Percentiles rank a stretch among this genome's conserved stretches.
Evolutionary conservation across 495 filamentous ascomycete species (phyloP).

Genomic region (Glutinoglossum americanum): DNA sequence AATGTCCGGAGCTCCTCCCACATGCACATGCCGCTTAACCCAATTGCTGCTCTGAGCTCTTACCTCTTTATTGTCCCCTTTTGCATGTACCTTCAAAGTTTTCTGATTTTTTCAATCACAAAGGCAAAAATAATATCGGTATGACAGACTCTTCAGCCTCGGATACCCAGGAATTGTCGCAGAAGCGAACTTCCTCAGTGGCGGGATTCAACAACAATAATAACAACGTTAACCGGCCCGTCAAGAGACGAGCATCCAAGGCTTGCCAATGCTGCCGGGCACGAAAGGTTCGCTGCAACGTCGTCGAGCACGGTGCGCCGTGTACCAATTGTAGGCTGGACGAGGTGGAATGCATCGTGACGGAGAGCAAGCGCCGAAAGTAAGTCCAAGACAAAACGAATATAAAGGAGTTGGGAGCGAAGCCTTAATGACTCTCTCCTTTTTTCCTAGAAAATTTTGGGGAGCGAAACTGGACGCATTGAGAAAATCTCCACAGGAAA

Average conservation of each 20-base stretch:
- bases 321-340: conserved; percentile 83
- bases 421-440: no score
- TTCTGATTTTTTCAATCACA: not conserved
- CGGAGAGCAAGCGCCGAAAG: conserved; percentile 81
- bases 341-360: conserved; percentile 70
- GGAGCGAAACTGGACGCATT: no score
- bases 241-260: conserved; percentile 68
- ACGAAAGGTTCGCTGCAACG: conserved; percentile 86
- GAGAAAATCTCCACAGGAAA: not conserved
- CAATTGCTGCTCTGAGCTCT: not conserved
- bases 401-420: no score
- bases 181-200: conserved; percentile 18
- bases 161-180: conserved; percentile 9
- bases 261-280: conserved; percentile 73
- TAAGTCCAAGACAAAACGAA: conserved; percentile 27
- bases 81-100: not conserved
- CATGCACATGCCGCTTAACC: not conserved
- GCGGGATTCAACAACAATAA: conserved; percentile 14
- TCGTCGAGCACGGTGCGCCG: conserved; percentile 66
- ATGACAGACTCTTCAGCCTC: conserved; percentile 8
- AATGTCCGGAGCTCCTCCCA: not conserved
- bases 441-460: no score
- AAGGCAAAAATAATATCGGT: not conserved
- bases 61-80: not conserved
- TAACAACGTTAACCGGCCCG: conserved; percentile 24